Evolutionary conservation across 805 yeast genomes (phyloP).

Genomic region (Saturnispora sanitii): DNA sequence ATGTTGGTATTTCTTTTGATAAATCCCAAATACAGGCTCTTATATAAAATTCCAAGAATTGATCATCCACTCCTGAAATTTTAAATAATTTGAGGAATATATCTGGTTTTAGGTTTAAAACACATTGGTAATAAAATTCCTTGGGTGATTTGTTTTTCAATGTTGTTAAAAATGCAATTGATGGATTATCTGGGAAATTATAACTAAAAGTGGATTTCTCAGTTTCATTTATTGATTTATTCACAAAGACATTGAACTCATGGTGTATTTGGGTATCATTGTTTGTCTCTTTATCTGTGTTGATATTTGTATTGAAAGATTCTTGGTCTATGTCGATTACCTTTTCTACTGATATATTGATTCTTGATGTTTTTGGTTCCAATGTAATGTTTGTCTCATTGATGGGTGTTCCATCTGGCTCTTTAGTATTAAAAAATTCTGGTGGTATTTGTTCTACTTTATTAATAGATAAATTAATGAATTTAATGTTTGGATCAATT

Average conservation of each 20-base stretch:
- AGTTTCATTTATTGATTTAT: not conserved
- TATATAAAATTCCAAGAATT: constrained; percentile 37
- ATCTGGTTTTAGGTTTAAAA: constrained; percentile 24
- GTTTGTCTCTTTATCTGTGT: too few species aligned
- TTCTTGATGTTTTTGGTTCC: not conserved
- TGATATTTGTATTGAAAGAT: too few species aligned
- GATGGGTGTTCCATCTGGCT: not conserved
- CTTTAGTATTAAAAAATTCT: constrained; percentile 10
- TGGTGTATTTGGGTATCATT: too few species aligned
- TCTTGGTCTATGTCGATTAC: not conserved
- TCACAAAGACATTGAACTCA: too few species aligned
- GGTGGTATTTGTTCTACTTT: constrained; percentile 17
- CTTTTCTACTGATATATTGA: not conserved
- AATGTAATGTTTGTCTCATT: not conserved
- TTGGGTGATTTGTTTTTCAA: constrained; percentile 20
- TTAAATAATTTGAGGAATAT: constrained; percentile 28
- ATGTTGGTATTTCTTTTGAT: constrained; percentile 12
- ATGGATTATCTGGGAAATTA: constrained; percentile 38
- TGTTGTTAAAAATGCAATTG: constrained; percentile 36
- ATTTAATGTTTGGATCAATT: not conserved
- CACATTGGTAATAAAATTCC: constrained; percentile 27
- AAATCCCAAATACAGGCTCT: constrained; percentile 29
- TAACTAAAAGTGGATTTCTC: not conserved
- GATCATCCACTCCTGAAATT: constrained; percentile 39
- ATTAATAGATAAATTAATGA: constrained; percentile 9